These are phyloP conservation scores for Ganoderma multipileum DNA, from an alignment of 1,284 basidiomycete genomes.

Conservation along the genomic window DNA sequence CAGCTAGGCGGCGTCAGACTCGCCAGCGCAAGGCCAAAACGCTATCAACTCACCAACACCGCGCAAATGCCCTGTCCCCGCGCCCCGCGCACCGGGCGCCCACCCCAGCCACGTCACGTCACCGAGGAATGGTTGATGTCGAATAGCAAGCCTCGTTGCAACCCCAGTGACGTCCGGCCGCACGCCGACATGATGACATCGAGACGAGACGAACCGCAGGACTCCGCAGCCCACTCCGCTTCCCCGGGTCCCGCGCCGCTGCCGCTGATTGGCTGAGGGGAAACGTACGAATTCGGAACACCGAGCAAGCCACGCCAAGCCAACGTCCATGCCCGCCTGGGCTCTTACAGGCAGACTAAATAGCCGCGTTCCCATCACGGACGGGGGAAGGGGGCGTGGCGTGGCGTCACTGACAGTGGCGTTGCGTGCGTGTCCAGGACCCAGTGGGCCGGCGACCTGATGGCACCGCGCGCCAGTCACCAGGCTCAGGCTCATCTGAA, in stretches of 20 bases:
- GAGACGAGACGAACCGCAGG: neutral
- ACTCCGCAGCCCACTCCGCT: too few species aligned
- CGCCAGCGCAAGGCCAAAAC: neutral
- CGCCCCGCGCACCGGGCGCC: neutral
- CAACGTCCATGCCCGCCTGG: neutral
- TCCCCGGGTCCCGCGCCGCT: too few species aligned
- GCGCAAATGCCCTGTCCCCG: neutral
- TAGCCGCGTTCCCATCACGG: neutral
- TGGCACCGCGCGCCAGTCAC: neutral
- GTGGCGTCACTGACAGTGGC: neutral
- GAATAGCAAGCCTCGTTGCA: neutral
- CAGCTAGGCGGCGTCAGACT: neutral
- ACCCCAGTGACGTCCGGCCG: constrained; percentile 1
- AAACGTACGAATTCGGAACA: neutral
- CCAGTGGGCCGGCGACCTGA: constrained; percentile 1
- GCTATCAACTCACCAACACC: neutral
- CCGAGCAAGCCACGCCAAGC: constrained; percentile 3
- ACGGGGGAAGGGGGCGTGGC: neutral
- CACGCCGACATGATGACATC: neutral
- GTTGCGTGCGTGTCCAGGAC: neutral
- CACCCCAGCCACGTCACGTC: neutral
- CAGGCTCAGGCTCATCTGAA: neutral
- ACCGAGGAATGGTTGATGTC: neutral
- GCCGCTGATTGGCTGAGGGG: neutral
- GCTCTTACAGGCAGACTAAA: neutral